Percentiles rank a stretch among this genome's conserved stretches.
Conservation (phyloP, 192 early-diverging fungal genomes). For the Linnemannia hyalina region DNA sequence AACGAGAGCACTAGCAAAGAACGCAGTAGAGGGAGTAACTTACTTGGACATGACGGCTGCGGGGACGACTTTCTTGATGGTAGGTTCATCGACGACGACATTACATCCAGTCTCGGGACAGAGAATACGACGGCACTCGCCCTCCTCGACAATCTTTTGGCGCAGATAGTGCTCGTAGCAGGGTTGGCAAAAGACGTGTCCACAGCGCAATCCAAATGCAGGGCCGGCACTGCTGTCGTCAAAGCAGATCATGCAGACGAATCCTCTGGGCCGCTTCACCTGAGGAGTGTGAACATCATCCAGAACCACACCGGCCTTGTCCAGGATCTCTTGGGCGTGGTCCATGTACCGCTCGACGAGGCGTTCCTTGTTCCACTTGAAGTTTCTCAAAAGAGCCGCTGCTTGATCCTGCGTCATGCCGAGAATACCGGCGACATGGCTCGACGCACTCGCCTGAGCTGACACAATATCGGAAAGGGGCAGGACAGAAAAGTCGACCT, state of each 20-base stretch:
- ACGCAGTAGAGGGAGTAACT: constrained; percentile 24
- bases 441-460: constrained; percentile 75
- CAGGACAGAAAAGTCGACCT: constrained; percentile 82
- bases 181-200: constrained; percentile 88
- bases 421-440: constrained; percentile 80
- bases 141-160: constrained; percentile 90
- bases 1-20: background rate
- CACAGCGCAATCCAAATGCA: constrained; percentile 85
- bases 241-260: constrained; percentile 95
- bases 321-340: constrained; percentile 69
- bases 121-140: constrained; percentile 89
- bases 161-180: constrained; percentile 91
- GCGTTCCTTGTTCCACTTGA: constrained; percentile 89
- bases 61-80: constrained; percentile 78
- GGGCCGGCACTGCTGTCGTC: constrained; percentile 70
- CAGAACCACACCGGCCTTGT: constrained; percentile 79
- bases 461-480: constrained; percentile 69
- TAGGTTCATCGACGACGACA: constrained; percentile 86
- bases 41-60: constrained; percentile 72
- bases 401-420: constrained; percentile 76
- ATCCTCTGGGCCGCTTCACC: constrained; percentile 58
- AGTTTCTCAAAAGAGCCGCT: constrained; percentile 81
- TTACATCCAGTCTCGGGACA: constrained; percentile 85
- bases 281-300: constrained; percentile 60
- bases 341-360: constrained; percentile 87